Percentiles rank a stretch among this genome's conserved stretches.
These are phyloP conservation scores for Daldinia sp. DNA, from an alignment of 2,329 filamentous ascomycete species.

Conservation along the genomic window DNA sequence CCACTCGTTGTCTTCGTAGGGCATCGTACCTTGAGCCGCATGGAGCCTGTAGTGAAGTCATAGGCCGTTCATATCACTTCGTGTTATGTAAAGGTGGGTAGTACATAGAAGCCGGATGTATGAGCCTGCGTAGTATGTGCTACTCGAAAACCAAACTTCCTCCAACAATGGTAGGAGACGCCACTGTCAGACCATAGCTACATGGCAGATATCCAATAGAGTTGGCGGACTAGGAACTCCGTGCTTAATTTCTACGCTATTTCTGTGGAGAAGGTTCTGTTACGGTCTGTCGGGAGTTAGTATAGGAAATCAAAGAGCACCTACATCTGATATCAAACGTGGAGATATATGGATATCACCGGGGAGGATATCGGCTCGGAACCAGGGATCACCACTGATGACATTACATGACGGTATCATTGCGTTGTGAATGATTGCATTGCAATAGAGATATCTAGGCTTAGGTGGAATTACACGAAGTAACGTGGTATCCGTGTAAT, in stretches of 20 bases:
- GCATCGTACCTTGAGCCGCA: conserved; percentile 6
- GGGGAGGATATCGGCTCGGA: neutral
- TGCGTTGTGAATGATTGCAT: neutral
- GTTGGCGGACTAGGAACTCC: neutral
- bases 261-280: neutral
- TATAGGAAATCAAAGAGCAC: neutral
- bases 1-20: neutral
- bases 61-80: neutral
- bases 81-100: neutral
- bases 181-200: neutral
- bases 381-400: neutral
- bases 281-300: neutral
- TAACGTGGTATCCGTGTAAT: neutral
- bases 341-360: neutral
- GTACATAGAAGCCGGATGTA: neutral
- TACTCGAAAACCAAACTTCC: neutral
- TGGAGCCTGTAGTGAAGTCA: neutral
- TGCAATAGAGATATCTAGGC: neutral
- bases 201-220: neutral
- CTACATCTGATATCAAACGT: neutral
- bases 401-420: neutral
- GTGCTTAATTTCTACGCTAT: neutral
- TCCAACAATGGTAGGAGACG: neutral
- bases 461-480: neutral
- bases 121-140: neutral